Evolutionary conservation across 805 yeast species (phyloP).

Genomic region (Saccharomycopsis fibuligera): DNA sequence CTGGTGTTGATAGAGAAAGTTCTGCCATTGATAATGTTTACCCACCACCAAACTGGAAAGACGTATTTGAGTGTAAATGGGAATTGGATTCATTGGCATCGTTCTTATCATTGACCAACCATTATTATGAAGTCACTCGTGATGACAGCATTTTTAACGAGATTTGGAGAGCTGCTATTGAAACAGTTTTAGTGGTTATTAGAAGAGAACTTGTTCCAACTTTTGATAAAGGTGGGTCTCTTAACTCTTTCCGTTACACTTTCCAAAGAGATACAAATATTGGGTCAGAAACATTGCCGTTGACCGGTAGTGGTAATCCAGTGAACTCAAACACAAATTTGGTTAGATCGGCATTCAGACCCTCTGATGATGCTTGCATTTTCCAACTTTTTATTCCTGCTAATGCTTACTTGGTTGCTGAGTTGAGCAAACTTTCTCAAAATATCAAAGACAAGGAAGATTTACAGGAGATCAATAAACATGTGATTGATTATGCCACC

Average conservation of each 20-base stretch:
- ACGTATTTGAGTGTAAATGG: slow-evolving; percentile 84
- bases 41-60: slow-evolving; percentile 65
- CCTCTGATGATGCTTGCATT: slow-evolving; percentile 43
- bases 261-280: slow-evolving; percentile 69
- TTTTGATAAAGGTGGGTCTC: slow-evolving; percentile 38
- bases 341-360: slow-evolving; percentile 61
- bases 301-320: slow-evolving; percentile 81
- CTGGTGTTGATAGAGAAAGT: slow-evolving; percentile 38
- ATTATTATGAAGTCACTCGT: slow-evolving; percentile 51
- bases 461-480: neutral
- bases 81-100: slow-evolving; percentile 84
- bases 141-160: slow-evolving; percentile 39
- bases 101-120: slow-evolving; percentile 68
- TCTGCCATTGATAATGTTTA: slow-evolving; percentile 56
- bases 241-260: slow-evolving; percentile 46
- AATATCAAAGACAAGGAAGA: slow-evolving; percentile 24
- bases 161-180: slow-evolving; percentile 57
- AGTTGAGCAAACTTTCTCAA: slow-evolving; percentile 37
- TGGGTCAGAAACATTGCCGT: slow-evolving; percentile 76
- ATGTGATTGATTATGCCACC: neutral
- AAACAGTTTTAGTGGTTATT: slow-evolving; percentile 45
- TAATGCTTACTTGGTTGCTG: slow-evolving; percentile 68
- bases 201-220: slow-evolving; percentile 58
- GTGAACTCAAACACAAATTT: slow-evolving; percentile 46
- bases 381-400: slow-evolving; percentile 73